Evolutionary conservation across 768 basidiomycete genomes (phyloP), one percentile per base, ranked within the genome.

Genomic region (Lyophyllum atratum): DNA sequence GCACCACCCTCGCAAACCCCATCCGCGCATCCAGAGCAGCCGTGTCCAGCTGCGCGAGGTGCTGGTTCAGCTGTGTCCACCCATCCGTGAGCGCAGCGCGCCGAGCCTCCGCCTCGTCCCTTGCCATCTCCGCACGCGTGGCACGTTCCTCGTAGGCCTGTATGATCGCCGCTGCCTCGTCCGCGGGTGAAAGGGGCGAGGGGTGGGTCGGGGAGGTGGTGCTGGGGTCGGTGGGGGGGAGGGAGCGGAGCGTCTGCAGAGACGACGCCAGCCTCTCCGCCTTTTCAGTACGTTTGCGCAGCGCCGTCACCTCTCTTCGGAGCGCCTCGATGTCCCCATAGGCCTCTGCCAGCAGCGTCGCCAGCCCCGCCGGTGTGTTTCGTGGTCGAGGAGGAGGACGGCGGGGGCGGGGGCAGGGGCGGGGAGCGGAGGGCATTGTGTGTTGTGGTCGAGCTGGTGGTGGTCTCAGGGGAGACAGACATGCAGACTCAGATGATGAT

Each of bases 101-200:
- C 12, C 81, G 74, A 0, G 80, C 76, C 29, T 84, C 80, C 0
- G 80, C 77, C 11, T 87, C 85, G 64, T 86, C 85, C 49, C 82
- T 74, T 3, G 77, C 79, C 26, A 68, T 65, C 66, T 87, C 84
- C 3, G 83, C 82, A 51, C 74, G 72, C 33, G 74, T 70, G 1
- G 78, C 73, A 51, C 84, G 82, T 26, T 76, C 72, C 58, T 87
- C 84, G 57, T 74, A 77, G 0, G 82, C 76, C 59, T 82, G 70
- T 63, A 75, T 62, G 50, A 74, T 74, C 58, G 68, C 25, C 12
- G 72, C 55, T 10, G 75, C 68, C 50, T 75, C 54, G 61, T 66
- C 53, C 43, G 60, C 39, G 7, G 39, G 39, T 7, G 39, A 40
- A 7, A 40, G 39, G 4, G 57, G 40, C n/a, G 39, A n/a, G 17